These are phyloP conservation scores for Dryadomyces sulphureus DNA, from an alignment of 2,329 filamentous ascomycete genomes.

Conservation along the genomic window DNA sequence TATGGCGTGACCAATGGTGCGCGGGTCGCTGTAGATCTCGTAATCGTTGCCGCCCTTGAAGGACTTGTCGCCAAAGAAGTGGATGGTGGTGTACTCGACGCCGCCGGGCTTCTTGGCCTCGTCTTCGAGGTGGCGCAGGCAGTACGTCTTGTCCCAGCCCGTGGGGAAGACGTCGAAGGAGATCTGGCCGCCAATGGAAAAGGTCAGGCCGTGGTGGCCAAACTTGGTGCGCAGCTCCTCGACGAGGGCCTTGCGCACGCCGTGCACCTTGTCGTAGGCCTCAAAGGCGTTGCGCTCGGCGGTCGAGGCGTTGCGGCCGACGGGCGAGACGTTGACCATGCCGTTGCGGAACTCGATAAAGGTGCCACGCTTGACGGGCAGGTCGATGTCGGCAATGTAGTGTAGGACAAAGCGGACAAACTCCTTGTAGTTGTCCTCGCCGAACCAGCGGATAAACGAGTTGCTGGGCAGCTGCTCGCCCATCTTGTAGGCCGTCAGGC, in stretches of 20 bases:
- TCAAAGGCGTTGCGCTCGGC: constrained; percentile 74
- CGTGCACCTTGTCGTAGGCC: constrained; percentile 62
- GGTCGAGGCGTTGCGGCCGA: constrained; percentile 72
- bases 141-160: constrained; percentile 99
- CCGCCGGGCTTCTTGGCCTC: constrained; percentile 58
- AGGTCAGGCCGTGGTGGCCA: constrained; percentile 70
- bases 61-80: constrained; percentile 98
- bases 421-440: constrained; percentile 69
- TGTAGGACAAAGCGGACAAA: constrained; percentile 62
- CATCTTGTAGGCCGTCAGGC: constrained; percentile 76
- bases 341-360: constrained; percentile 84
- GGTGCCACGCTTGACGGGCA: constrained; percentile 71
- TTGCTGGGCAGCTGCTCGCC: constrained; percentile 61
- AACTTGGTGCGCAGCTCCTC: constrained; percentile 66
- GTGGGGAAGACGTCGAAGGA: constrained; percentile 95
- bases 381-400: constrained; percentile 72
- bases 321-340: constrained; percentile 76
- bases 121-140: constrained; percentile 69
- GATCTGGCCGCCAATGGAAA: constrained; percentile 92
- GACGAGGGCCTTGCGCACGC: constrained; percentile 65
- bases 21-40: constrained; percentile 74
- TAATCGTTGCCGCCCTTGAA: constrained; percentile 84
- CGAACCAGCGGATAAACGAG: constrained; percentile 85
- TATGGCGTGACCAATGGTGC: constrained; percentile 78
- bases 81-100: constrained; percentile 70